Evolutionary conservation across 2,329 filamentous ascomycete species (phyloP).

Genomic region (Exophiala mesophila): DNA sequence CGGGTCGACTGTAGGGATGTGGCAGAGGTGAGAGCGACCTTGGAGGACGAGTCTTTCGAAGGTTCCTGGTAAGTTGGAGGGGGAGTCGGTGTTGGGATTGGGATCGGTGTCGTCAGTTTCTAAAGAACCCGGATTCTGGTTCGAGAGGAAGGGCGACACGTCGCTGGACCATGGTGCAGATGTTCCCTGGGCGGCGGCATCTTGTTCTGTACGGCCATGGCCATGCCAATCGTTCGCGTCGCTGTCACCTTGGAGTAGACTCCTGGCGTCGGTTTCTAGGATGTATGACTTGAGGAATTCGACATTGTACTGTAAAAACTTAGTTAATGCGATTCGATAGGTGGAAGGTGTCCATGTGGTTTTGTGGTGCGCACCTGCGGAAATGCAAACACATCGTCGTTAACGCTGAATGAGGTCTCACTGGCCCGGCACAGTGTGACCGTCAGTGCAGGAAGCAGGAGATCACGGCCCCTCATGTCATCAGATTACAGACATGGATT

Average conservation of each 20-base stretch:
- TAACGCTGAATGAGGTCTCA: constrained; percentile 69
- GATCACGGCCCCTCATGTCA: constrained; percentile 7
- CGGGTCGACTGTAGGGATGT: constrained; percentile 66
- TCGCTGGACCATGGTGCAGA: neutral
- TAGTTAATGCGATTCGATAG: constrained; percentile 8
- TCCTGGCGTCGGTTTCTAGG: constrained; percentile 18
- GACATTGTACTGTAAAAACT: constrained; percentile 67
- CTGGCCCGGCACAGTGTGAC: constrained; percentile 34
- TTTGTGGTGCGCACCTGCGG: constrained; percentile 61
- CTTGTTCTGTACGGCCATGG: too few species aligned
- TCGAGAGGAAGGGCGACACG: neutral
- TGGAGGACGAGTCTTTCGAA: constrained; percentile 66
- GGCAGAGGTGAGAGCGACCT: constrained; percentile 72
- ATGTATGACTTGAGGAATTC: constrained; percentile 64
- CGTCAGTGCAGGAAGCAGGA: constrained; percentile 1
- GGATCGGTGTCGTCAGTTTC: neutral
- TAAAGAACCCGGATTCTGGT: neutral
- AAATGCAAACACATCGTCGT: constrained; percentile 81
- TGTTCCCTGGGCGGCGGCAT: neutral
- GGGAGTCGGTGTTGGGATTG: constrained; percentile 2
- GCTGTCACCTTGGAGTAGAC: constrained; percentile 12
- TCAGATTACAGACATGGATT: neutral
- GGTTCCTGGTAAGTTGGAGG: constrained; percentile 7
- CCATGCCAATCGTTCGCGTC: too few species aligned
- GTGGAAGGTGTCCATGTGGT: neutral